phyloP scores from a whole-genome alignment of 768 basidiomycete species.

The Leccinum variicolor region DNA sequence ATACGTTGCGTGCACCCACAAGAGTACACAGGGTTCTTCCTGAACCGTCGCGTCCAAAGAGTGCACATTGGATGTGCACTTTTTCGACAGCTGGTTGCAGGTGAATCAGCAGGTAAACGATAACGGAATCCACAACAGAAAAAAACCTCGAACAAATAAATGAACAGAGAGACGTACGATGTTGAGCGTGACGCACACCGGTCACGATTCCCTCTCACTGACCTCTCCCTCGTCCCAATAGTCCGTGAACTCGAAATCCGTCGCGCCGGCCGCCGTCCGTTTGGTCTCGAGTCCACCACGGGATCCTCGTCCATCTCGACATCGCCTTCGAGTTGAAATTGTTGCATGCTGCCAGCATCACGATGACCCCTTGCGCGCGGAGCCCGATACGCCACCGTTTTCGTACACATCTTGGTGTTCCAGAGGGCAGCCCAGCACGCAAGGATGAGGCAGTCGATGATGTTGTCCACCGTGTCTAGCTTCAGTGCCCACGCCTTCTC shows the following conservation, averaged over 20 bases:
- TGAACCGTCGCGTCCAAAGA: constrained; percentile 71
- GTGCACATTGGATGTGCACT: constrained; percentile 53
- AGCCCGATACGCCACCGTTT: constrained; percentile 67
- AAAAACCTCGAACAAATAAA: neutral
- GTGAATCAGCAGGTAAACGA: neutral
- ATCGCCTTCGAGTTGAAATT: constrained; percentile 20
- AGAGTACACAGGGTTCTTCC: constrained; percentile 67
- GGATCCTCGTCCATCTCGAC: constrained; percentile 44
- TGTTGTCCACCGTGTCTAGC: constrained; percentile 73
- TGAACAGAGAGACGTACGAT: no score
- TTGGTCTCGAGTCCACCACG: constrained; percentile 59
- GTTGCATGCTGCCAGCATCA: no score
- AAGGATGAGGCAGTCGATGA: constrained; percentile 76
- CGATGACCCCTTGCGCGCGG: no score
- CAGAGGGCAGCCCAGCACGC: constrained; percentile 76
- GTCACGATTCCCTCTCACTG: constrained; percentile 63
- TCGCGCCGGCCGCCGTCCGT: constrained; percentile 39
- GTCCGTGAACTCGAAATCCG: constrained; percentile 85
- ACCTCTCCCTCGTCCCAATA: constrained; percentile 83
- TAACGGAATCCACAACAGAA: neutral
- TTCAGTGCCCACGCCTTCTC: constrained; percentile 75
- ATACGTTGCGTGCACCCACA: constrained; percentile 60
- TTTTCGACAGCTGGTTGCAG: constrained; percentile 45
- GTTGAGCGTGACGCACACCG: constrained; percentile 65
- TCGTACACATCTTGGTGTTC: constrained; percentile 74